Evolutionary conservation across 1,139 yeast genomes (phyloP), one percentile per base, ranked within the genome.

Genomic region (Geotrichum bryndzae): DNA sequence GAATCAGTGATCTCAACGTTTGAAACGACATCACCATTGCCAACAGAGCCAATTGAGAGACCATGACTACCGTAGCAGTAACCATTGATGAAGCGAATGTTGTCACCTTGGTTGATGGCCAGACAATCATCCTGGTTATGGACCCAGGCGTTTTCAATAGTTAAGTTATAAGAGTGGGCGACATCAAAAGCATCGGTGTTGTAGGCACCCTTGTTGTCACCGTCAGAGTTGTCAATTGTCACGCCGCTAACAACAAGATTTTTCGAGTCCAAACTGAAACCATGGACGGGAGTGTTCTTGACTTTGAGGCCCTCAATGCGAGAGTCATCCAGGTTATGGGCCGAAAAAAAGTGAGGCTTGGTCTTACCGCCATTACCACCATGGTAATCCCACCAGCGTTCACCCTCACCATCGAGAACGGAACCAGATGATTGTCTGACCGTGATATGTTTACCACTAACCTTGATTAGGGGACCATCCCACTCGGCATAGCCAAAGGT

Each of bases 11-110:
- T 52, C 11, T 6, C 18, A n/a, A 52, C 54, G 10, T 31, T n/a
- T 1, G 29, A 27, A 35, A 52, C 54, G 3, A 7, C 10, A n/a
- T 52, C 27, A 31, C 33, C 41, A 4, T 38, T 38, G 23, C 54
- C 54, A 52, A 52, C 54, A 52, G 54, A 52, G 25, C 54, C 54
- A 22, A 52, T 52, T 5, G 54, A 52, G 23, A 52, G 23, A 31
- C 54, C 54, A 35, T 52, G 54, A 15, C 54, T 45, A 29, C 54
- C 54, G n/a, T 31, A 52, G 45, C 54, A 52, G 54, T 52, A 52
- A 5, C 54, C 54, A 10, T 35, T 35, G 18, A 23, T 29, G 25
- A 52, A 52, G 3, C 7, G 23, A 29, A 52, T 52, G 25, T 29
- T n/a, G 13, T 15, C 22, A 27, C 54, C 54, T 15, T 31, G 31